Evolutionary conservation across 305 asterid genomes (phyloP), one percentile per base, ranked within the genome.

Genomic region (Salvia sclarea): DNA sequence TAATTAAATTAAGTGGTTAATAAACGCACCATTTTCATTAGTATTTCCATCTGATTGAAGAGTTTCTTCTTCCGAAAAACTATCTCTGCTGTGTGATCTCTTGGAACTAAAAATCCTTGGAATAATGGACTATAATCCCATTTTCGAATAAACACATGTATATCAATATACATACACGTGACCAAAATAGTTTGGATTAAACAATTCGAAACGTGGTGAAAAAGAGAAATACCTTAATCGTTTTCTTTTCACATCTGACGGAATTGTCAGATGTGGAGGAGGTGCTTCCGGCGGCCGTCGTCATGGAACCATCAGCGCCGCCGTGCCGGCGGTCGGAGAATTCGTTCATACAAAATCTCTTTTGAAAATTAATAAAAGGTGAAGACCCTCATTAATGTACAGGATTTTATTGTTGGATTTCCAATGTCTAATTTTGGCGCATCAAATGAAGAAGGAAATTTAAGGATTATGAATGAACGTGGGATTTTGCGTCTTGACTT

Each of bases 61-160:
- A 74, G 64, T 14, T 41, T 86, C 86, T 68, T 86, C 95, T 35
- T 82, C 87, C 64, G 84, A 83, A 8, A 41, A 38, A 69, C 40
- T 75, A 50, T 81, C 90, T 79, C 76, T 77, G 68, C 75, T 74
- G 63, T 69, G 48, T 1, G 37, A 61, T 77, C 52, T 79, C 72
- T 80, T 90, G 49, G 88, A 70, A 54, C 78, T 58, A 79, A 86
- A 85, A 22, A 91, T 78, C 86, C 80, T 88, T 41, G 97, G 88
- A 53, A 88, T 79, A 12, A 81, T 79, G 14, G 85, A 84, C 90
- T 89, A 72, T 24, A 21, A 25, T 33, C 41, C 52, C 68, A 70
- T 25, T 40, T n/a, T n/a, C n/a, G n/a, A n/a, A n/a, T n/a, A n/a
- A n/a, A n/a, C n/a, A n/a, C n/a, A n/a, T n/a, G n/a, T n/a, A n/a